Conservation (phyloP, 495 filamentous ascomycete genomes). For the Penicillium robsamsonii region DNA sequence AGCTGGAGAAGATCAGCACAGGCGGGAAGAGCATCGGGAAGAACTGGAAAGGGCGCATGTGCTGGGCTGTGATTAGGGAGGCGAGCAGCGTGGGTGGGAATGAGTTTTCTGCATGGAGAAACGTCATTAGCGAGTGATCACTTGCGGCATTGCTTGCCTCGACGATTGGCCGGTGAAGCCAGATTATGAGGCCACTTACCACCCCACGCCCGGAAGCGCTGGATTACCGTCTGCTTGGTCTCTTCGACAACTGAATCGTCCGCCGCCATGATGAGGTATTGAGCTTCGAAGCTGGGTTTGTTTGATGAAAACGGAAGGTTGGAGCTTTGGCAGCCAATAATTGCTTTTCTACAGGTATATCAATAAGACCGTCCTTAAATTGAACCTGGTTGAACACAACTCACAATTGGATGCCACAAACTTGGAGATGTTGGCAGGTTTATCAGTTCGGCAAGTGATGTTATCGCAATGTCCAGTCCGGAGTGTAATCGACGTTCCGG, state of each 20-base stretch:
- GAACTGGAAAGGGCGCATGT: slow-evolving; percentile 68
- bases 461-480: slow-evolving; percentile 16
- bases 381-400: neutral
- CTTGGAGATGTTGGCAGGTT: neutral
- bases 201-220: slow-evolving; percentile 63
- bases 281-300: slow-evolving; percentile 2
- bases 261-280: slow-evolving; percentile 20
- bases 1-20: slow-evolving; percentile 80
- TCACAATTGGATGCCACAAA: slow-evolving; percentile 1
- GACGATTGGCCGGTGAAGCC: neutral
- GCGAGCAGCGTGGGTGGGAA: slow-evolving; percentile 76
- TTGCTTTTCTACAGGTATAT: neutral
- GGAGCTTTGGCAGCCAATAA: slow-evolving; percentile 1
- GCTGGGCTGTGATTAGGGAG: slow-evolving; percentile 73
- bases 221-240: slow-evolving; percentile 49
- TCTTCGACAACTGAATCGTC: slow-evolving; percentile 38
- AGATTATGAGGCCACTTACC: slow-evolving; percentile 50
- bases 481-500: slow-evolving; percentile 15
- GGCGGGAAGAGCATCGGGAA: slow-evolving; percentile 81
- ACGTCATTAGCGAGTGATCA: slow-evolving; percentile 5
- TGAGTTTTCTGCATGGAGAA: slow-evolving; percentile 61
- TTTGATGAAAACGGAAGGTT: slow-evolving; percentile 1
- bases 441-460: slow-evolving; percentile 4
- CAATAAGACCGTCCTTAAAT: neutral
- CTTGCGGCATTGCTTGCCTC: neutral